Evolutionary conservation across 1,139 yeast species (phyloP), one percentile per base, ranked within the genome.

Genomic region (Lodderomyces jiufengensis): DNA sequence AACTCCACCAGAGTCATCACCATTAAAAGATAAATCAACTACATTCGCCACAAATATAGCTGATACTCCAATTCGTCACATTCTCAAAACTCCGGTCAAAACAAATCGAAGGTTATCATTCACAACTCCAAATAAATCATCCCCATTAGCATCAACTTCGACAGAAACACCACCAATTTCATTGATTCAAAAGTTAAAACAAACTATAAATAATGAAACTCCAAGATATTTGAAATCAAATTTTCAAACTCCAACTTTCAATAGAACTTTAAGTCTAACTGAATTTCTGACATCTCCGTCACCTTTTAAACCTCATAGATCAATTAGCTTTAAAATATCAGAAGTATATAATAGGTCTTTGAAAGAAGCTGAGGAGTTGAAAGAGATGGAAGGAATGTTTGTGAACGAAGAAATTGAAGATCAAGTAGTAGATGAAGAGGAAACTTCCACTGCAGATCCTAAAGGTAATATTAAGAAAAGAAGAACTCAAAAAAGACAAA

Each of bases 401-500:
- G 11, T 14, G 13, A 45, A 40, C 7, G 48, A 43, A 16, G 46
- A 45, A 18, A 51, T 42, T 16, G 49, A 38, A 15, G 34, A 27
- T 1, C 46, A 38, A n/a, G 44, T 34, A 4, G 35, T 44, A 25
- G 44, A 39, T 7, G 47, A 41, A 15, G 47, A 45, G 30, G 54
- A 41, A 16, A 47, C 34, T 20, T 1, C 43, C 34, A 41, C 37
- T 16, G 44, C 41, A 7, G 49, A 41, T 3, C 37, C 43, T 3
- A 24, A 27, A 8, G 14, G 50, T 28, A 16, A 54, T 44, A 9
- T 49, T 31, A 31, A 56, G 49, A 61, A 63, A 40, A 64, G 63
- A 57, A 66, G 61, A 34, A 61, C 80, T 0, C 82, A 76, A 34
- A 82, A 81, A 59, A 62, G 90, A 50, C 73, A 79, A 3, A 80